Evolutionary conservation across 768 basidiomycete species (phyloP), one percentile per base, ranked within the genome.

Genomic region (Chalciporus sphaerocephalus): DNA sequence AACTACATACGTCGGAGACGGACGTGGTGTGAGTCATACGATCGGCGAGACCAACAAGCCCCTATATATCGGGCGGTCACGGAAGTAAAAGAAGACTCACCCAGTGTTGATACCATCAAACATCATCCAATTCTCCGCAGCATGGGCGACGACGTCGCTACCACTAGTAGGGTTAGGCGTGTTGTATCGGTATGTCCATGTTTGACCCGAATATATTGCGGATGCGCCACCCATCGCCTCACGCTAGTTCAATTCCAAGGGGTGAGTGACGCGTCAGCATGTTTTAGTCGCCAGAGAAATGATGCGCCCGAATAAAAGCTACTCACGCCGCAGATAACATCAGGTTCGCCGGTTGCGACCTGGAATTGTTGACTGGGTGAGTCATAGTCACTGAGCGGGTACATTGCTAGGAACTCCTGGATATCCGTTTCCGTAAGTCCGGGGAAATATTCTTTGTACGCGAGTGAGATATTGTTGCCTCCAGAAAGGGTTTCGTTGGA

Each of bases 121-220:
- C 80, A 83, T 78, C 78, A 81, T 81, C 76, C 77, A 82, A 53
- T 83, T 81, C 57, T 81, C 82, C 1, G 82, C 71, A 6, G 81
- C 73, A 50, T 82, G 81, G 2, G 42, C 59, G 1, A 78, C 74
- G 8, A 40, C 64, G 1, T 57, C 41, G 15, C 64, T 64, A 13
- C 64, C 64, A 4, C 51, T 49, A 0, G 75, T 74, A 6, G 75
- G 75, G 42, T 78, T 74, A 4, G 69, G 64, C 47, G 81, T 76
- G 58, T 82, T 81, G 59, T 80, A 82, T 21, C 80, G 70, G 53
- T 81, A 82, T 11, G 75, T 76, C 71, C 71, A 83, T 2, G 74
- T 61, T 13, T 64, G 15, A 6, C 24, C 61, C 13, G 55, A 61
- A 30, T 18, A 49, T 16, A 60, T 44, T 1, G 73, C 64, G 11